Evolutionary conservation across 2,329 filamentous ascomycete genomes (phyloP), one percentile per base, ranked within the genome.

Genomic region (Ascochyta viciae-villosae): DNA sequence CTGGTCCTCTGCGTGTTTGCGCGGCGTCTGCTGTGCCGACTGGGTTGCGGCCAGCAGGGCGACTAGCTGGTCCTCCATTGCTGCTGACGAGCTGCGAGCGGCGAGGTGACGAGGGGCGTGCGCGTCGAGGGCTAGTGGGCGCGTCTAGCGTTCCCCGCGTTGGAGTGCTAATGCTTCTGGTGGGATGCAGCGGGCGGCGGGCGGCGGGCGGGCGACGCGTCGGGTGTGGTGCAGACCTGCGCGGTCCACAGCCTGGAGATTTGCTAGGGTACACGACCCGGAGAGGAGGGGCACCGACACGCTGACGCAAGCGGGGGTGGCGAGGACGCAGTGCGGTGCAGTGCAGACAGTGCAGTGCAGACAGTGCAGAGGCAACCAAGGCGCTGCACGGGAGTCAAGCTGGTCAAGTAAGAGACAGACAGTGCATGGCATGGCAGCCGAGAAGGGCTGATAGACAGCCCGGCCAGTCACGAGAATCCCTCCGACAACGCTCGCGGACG

Each of bases 51-150:
- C 87, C 63, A 99, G 88, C 75, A 98, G 85, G 77, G 89, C 88
- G 68, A 95, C 88, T 77, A 99, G 87, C 82, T 96, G 89, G 80
- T 96, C 89, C 85, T 96, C 93, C 92, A 96, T 96, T 69, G 53
- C 43, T 56, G 56, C 51, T 44, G 54, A 57, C 54, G 8, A 29
- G 27, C 27, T 9, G 8, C 27, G 27, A 12, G 27, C 27, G 9
- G 27, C 3, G 8, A 26, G 27, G 7, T 31, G 29, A 12, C 6
- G 62, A 59, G 61, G 63, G 63, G 63, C 58, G 60, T 59, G 64
- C 57, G 61, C 58, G 64, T 63, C 63, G 53, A 66, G 51, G 60
- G 59, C 64, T 67, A 66, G 63, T 66, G 63, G 58, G 58, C 64
- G 57, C 60, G 63, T 67, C 68, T 68, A 68, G 68, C 63, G 66